Conservation (phyloP, 2,329 filamentous ascomycete species). For the Mycosphaerelloides madeirae region DNA sequence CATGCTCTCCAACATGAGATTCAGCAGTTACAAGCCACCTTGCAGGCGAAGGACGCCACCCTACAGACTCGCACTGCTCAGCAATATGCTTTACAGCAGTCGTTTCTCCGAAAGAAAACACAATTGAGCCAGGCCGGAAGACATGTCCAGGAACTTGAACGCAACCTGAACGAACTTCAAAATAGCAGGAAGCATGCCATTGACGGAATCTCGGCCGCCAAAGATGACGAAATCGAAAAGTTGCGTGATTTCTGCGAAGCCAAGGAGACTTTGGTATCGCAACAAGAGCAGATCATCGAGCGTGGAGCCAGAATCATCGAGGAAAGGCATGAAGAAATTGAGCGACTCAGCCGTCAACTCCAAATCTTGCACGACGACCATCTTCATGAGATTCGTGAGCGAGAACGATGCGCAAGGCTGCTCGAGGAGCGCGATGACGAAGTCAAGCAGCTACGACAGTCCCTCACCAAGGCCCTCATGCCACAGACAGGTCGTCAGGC, state of each 20-base stretch:
- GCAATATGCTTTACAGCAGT: constrained; percentile 8
- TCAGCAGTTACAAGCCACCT: constrained; percentile 4
- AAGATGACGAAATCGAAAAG: constrained; percentile 16
- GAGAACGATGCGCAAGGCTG: constrained; percentile 11
- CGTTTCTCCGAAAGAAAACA: constrained; percentile 8
- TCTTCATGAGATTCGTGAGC: constrained; percentile 12
- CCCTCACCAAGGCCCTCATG: constrained; percentile 11
- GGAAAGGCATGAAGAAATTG: constrained; percentile 21
- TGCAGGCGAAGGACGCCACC: constrained; percentile 8
- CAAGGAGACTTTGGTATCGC: constrained; percentile 21
- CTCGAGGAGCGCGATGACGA: constrained; percentile 17
- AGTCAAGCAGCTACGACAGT: constrained; percentile 11
- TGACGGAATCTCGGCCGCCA: constrained; percentile 9
- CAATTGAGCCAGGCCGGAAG: constrained; percentile 10
- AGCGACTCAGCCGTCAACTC: constrained; percentile 12
- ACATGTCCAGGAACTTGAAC: constrained; percentile 11
- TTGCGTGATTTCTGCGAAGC: constrained; percentile 23
- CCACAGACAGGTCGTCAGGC: neutral
- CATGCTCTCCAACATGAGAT: constrained; percentile 6
- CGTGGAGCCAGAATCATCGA: constrained; percentile 21
- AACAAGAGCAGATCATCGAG: constrained; percentile 25
- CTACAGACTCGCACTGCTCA: constrained; percentile 7
- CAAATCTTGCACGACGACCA: constrained; percentile 14
- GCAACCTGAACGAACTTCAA: constrained; percentile 5
- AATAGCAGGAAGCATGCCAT: constrained; percentile 12